A percentile compares a stretch with the other conserved stretches of the same genome.
These are phyloP conservation scores for Saturnispora ahearnii DNA, from an alignment of 805 yeast genomes.

Conservation along the genomic window DNA sequence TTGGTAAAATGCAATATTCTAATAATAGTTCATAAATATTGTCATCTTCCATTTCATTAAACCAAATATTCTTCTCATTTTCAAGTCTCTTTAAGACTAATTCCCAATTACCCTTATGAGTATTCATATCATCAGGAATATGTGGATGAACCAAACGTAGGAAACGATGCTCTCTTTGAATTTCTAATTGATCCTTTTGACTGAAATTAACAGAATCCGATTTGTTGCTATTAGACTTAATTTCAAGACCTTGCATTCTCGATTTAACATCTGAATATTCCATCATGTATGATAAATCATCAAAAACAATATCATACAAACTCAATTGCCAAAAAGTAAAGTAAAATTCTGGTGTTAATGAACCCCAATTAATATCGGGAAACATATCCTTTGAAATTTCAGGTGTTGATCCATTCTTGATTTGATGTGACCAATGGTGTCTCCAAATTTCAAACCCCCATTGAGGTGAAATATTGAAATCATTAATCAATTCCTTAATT, in stretches of 20 bases:
- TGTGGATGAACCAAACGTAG: slow-evolving; percentile 22
- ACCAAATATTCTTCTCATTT: slow-evolving; percentile 36
- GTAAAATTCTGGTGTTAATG: slow-evolving; percentile 37
- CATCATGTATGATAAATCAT: slow-evolving; percentile 38
- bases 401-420: slow-evolving; percentile 16
- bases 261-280: slow-evolving; percentile 35
- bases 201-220: slow-evolving; percentile 15
- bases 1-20: slow-evolving; percentile 62
- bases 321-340: slow-evolving; percentile 65
- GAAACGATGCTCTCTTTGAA: slow-evolving; percentile 17
- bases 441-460: slow-evolving; percentile 84
- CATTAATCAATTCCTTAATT: slow-evolving; percentile 31
- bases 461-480: slow-evolving; percentile 39
- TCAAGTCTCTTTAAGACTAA: slow-evolving; percentile 24
- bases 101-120: slow-evolving; percentile 36
- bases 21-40: slow-evolving; percentile 28
- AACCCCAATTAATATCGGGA: slow-evolving; percentile 17
- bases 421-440: slow-evolving; percentile 26
- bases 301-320: slow-evolving; percentile 59
- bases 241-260: slow-evolving; percentile 29
- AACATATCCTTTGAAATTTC: slow-evolving; percentile 13
- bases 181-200: slow-evolving; percentile 19
- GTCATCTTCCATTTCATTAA: slow-evolving; percentile 14
- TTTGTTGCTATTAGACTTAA: slow-evolving; percentile 27
- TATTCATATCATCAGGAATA: slow-evolving; percentile 33